phyloP scores from a whole-genome alignment of 768 basidiomycete genomes.

The Tulasnella sp. region DNA sequence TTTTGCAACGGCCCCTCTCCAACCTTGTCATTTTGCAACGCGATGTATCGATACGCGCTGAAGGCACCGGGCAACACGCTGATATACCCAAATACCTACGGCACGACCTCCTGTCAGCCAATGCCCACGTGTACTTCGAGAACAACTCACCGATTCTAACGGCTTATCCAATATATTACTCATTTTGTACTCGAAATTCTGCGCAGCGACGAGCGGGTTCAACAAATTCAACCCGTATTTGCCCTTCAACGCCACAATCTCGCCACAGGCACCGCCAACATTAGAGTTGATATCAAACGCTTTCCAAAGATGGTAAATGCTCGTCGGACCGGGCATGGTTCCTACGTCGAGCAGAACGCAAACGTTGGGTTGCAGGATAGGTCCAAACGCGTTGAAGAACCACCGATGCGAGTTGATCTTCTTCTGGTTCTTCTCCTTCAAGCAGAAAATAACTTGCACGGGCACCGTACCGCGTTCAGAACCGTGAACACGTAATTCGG shows the following conservation, averaged over 20 bases:
- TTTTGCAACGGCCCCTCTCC: conserved; percentile 87
- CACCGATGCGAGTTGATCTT: conserved; percentile 89
- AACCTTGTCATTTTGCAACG: conserved; percentile 67
- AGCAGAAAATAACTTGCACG: conserved; percentile 84
- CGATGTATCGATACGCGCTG: conserved; percentile 45
- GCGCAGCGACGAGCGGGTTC: conserved; percentile 75
- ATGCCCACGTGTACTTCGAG: not conserved
- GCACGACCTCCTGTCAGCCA: not conserved
- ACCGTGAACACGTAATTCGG: conserved; percentile 69
- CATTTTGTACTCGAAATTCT: conserved; percentile 83
- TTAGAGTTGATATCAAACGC: conserved; percentile 87
- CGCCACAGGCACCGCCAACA: conserved; percentile 89
- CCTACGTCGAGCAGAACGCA: conserved; percentile 86
- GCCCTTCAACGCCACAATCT: conserved; percentile 86
- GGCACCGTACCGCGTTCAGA: conserved; percentile 72
- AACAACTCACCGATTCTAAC: conserved; percentile 31
- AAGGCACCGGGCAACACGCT: conserved; percentile 50
- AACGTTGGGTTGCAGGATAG: conserved; percentile 74
- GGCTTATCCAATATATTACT: conserved; percentile 90
- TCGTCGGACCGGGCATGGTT: conserved; percentile 73
- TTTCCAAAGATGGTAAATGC: conserved; percentile 90
- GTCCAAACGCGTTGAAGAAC: conserved; percentile 88
- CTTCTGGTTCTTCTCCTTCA: conserved; percentile 88
- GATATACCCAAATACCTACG: conserved; percentile 76
- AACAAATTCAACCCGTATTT: conserved; percentile 64